Evolutionary conservation across 177 flowering plant genomes (phyloP).

Genomic region (Vitis hybrid): DNA sequence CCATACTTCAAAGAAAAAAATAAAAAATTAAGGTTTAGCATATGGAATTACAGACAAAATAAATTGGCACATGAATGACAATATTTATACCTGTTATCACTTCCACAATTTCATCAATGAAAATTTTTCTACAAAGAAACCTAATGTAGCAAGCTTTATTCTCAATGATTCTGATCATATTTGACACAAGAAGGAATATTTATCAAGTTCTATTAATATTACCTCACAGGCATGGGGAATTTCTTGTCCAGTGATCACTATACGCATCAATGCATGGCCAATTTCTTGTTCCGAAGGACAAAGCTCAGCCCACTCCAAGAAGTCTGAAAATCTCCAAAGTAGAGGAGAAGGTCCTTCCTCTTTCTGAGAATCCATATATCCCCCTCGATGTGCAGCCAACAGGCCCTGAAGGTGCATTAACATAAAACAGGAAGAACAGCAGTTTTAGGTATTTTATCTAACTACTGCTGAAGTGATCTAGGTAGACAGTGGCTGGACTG

Average conservation of each 20-base stretch:
- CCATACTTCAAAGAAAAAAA: too few species aligned
- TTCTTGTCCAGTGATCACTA: slow-evolving; percentile 98
- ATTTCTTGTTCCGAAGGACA: slow-evolving; percentile 96
- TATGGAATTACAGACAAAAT: too few species aligned
- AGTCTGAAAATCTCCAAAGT: slow-evolving; percentile 95
- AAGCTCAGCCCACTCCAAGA: slow-evolving; percentile 96
- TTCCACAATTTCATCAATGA: too few species aligned
- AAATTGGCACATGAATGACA: too few species aligned
- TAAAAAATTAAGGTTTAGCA: too few species aligned
- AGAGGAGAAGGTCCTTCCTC: slow-evolving; percentile 99
- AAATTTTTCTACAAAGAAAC: too few species aligned
- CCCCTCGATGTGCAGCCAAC: slow-evolving; percentile 99
- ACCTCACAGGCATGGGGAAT: slow-evolving; percentile 99
- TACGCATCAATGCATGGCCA: slow-evolving; percentile 98
- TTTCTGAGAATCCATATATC: slow-evolving; percentile 96
- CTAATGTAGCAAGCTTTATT: too few species aligned
- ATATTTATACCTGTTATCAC: too few species aligned
- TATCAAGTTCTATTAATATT: slow-evolving; percentile 3
- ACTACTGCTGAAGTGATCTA: too few species aligned
- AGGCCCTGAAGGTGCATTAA: slow-evolving; percentile 61
- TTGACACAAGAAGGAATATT: neutral
- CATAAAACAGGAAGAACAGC: neutral
- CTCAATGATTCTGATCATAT: neutral
- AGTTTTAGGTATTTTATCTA: too few species aligned
- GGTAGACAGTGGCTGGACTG: too few species aligned